Evolutionary conservation across 1,284 basidiomycete species (phyloP).

Genomic region (Exsudoporus floridanus): DNA sequence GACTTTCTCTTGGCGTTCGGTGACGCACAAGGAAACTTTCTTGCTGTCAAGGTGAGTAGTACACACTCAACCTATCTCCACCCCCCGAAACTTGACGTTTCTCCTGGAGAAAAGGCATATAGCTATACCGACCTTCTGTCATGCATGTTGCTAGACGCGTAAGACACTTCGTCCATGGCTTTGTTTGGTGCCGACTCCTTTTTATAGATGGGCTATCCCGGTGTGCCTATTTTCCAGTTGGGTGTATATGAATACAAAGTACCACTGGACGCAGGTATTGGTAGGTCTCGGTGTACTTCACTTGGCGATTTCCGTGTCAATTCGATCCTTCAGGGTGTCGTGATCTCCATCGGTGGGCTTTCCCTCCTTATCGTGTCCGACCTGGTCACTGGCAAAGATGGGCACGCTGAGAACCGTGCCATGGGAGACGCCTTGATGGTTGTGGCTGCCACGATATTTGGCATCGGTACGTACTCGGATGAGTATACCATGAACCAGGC

Average conservation of each 20-base stretch:
- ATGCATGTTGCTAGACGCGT: conserved; percentile 86
- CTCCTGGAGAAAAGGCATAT: conserved; percentile 54
- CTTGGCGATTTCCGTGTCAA: background rate
- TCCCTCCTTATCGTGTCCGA: conserved; percentile 76
- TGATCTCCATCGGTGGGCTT: conserved; percentile 70
- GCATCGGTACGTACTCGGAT: conserved; percentile 59
- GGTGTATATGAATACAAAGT: conserved; percentile 75
- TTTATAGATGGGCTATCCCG: conserved; percentile 75
- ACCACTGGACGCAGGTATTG: conserved; percentile 79
- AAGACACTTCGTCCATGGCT: conserved; percentile 27
- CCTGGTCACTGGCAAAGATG: conserved; percentile 65
- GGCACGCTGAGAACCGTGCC: conserved; percentile 56
- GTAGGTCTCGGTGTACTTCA: conserved; percentile 37
- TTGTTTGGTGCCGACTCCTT: conserved; percentile 2
- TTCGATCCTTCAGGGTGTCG: conserved; percentile 52
- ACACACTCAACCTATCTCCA: background rate
- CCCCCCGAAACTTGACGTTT: background rate
- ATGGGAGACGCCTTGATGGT: conserved; percentile 85
- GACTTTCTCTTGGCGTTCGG: conserved; percentile 74
- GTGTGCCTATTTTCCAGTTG: conserved; percentile 78
- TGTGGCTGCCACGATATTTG: conserved; percentile 79
- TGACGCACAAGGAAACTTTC: conserved; percentile 81
- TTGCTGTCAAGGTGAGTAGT: conserved; percentile 65
- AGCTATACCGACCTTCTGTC: conserved; percentile 82
- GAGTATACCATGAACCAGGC: background rate